These are phyloP conservation scores for Helicosporidium sp. DNA, from an alignment of 139 green algal species.

Conservation along the genomic window DNA sequence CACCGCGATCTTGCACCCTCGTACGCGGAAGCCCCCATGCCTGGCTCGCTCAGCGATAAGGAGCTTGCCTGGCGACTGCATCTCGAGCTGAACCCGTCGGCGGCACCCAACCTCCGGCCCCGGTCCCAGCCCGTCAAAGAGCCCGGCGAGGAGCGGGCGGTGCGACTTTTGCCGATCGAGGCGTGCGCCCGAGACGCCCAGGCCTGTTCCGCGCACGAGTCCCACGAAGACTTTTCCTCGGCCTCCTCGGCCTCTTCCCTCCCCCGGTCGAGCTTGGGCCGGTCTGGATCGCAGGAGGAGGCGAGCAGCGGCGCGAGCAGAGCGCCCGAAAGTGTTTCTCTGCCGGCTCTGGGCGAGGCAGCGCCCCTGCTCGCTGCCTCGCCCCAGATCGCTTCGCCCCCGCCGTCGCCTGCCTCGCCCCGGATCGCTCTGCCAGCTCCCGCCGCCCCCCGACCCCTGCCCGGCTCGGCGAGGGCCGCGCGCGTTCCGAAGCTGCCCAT, in stretches of 20 bases:
- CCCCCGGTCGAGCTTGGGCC: neutral
- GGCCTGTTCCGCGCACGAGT: neutral
- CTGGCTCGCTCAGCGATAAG: conserved; percentile 21
- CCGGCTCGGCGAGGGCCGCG: neutral
- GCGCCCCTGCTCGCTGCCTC: no score
- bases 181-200: neutral
- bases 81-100: conserved; percentile 12
- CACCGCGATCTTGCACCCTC: no score
- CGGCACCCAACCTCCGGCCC: neutral
- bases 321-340: no score
- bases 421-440: neutral
- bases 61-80: conserved; percentile 43
- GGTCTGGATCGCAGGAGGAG: neutral
- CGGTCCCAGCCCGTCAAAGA: neutral
- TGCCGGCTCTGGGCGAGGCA: no score
- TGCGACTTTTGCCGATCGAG: neutral
- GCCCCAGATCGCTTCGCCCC: neutral
- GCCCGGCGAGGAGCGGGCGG: neutral
- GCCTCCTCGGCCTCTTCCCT: neutral
- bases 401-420: no score
- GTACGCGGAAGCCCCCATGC: no score
- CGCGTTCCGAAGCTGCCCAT: conserved; percentile 49
- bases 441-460: no score
- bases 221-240: no score
- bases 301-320: neutral